These are phyloP conservation scores for Botryotinia calthae DNA, from an alignment of 2,329 filamentous ascomycete genomes.

Conservation along the genomic window DNA sequence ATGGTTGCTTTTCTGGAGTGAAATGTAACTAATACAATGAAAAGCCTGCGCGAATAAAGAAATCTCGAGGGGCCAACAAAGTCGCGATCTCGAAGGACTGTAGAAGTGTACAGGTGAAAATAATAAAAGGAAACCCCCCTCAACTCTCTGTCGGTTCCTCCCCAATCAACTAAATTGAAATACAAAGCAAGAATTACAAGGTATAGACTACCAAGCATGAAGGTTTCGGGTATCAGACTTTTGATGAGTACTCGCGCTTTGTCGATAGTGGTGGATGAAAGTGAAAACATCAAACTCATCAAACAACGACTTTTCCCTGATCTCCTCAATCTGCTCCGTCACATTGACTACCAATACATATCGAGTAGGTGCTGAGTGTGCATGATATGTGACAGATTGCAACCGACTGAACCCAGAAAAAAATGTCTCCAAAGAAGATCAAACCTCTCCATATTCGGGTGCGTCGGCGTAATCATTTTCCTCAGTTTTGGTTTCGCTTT, in stretches of 20 bases:
- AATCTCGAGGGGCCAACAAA: neutral
- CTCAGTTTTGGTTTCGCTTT: conserved; percentile 28
- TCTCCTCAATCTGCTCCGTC: conserved; percentile 16
- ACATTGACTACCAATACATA: conserved; percentile 16
- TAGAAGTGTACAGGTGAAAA: conserved; percentile 10
- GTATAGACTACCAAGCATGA: neutral
- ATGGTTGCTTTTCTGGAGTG: conserved; percentile 8
- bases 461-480: conserved; percentile 34
- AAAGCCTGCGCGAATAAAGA: neutral
- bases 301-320: conserved; percentile 24
- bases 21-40: conserved; percentile 14
- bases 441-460: conserved; percentile 25
- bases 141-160: neutral
- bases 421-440: neutral
- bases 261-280: neutral
- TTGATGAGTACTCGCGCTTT: conserved; percentile 2
- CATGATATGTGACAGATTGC: neutral
- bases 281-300: conserved; percentile 20
- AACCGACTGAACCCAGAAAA: conserved; percentile 11
- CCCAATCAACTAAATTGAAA: conserved; percentile 6
- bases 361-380: neutral
- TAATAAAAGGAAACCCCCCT: neutral
- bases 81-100: neutral
- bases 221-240: conserved; percentile 4
- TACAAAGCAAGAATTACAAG: conserved; percentile 13